Evolutionary conservation across 176 grass and related monocot genomes (phyloP), one percentile per base, ranked within the genome.

Genomic region (Bolboschoenus planiculmis): DNA sequence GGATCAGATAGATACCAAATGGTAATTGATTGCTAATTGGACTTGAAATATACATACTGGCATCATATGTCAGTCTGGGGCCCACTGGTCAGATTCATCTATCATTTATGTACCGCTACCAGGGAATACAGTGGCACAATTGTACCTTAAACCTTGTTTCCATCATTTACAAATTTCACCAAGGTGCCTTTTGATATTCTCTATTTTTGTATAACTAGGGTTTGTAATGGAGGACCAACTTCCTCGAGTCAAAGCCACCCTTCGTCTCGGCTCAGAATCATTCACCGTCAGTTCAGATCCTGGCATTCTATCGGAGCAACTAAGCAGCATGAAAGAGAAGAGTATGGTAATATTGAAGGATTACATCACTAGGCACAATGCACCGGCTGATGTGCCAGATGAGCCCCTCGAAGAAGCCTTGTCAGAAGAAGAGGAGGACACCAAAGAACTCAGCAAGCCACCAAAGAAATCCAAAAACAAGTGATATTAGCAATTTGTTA

Each of bases 331-430:
- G 89, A 93, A 91, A 84, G 92, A 99, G 77, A 88, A 95, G 86
- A 93, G 89, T 70, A 93, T 99, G 92, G 75, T 43, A n/a, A 93
- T 99, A 39, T 84, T 95, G 3, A 95, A 93, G 81, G 91, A 89
- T 43, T 89, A 90, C 86, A 93, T 95, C 74, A 91, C 87, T 50
- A 91, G 80, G 68, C 77, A 92, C 60, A 91, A 95, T 62, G 93
- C 58, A n/a, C 89, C 86, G 0, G 90, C 84, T 33, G 93, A 99
- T 30, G 90, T 98, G 54, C 96, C 96, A 14, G 95, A 98, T 3
- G 90, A 98, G 60, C 4, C 87, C 4, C 33, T 90, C 0, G 90
- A 91, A 60, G 90, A 89, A 3, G 66, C 77, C 3, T 95, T 89
- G 0, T 60, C 54, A 11, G 80, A 66, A 65, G 80, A 82, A 35